These are phyloP conservation scores for Physcomitrellopsis africana DNA, from an alignment of 225 moss, liverwort and hornwort genomes.

Conservation along the genomic window DNA sequence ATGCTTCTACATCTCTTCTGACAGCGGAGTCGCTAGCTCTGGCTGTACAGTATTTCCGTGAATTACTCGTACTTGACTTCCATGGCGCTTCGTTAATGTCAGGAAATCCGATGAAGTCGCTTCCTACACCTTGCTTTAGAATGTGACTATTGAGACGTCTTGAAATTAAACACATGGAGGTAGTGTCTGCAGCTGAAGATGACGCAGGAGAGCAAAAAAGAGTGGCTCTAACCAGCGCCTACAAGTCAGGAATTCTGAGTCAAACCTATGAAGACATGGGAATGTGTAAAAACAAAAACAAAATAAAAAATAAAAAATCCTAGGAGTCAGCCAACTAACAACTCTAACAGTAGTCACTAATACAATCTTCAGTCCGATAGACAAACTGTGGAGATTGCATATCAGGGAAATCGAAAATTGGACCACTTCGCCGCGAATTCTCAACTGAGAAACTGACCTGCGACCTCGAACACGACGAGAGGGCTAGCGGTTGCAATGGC, in stretches of 20 bases:
- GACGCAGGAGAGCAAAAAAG: slow-evolving; percentile 33
- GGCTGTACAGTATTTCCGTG: slow-evolving; percentile 9
- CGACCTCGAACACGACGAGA: slow-evolving; percentile 23
- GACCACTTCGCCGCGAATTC: neutral
- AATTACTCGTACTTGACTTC: slow-evolving; percentile 18
- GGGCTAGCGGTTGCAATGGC: slow-evolving; percentile 35
- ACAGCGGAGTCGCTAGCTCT: slow-evolving; percentile 31
- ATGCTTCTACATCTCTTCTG: slow-evolving; percentile 46
- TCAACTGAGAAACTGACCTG: slow-evolving; percentile 30
- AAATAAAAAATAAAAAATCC: slow-evolving; percentile 10
- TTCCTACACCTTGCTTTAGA: slow-evolving; percentile 20
- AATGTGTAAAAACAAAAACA: neutral
- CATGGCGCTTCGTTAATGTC: slow-evolving; percentile 23
- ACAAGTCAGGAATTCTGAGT: slow-evolving; percentile 19
- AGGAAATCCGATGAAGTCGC: slow-evolving; percentile 4
- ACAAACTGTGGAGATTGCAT: neutral
- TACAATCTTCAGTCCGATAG: too few species aligned
- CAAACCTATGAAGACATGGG: neutral
- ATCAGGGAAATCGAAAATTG: neutral
- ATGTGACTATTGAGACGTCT: slow-evolving; percentile 21
- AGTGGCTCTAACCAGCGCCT: slow-evolving; percentile 39
- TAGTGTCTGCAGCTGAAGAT: slow-evolving; percentile 16
- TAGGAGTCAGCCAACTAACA: slow-evolving; percentile 11
- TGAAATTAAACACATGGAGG: slow-evolving; percentile 28
- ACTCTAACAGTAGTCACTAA: neutral